phyloP scores from a whole-genome alignment of 768 basidiomycete genomes.

The Imleria badia region DNA sequence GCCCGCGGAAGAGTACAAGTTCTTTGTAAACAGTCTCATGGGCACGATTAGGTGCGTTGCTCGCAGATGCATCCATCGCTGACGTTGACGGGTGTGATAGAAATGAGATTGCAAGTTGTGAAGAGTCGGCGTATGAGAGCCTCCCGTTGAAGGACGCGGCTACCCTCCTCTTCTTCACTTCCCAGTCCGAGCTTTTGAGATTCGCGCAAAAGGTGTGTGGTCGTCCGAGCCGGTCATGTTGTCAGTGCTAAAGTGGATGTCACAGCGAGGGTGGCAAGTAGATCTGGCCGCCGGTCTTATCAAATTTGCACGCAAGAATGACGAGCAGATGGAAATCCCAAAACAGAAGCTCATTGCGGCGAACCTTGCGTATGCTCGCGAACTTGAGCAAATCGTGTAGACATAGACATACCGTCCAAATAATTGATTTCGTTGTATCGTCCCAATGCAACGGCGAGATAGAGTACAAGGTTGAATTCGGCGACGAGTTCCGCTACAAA shows the following conservation, averaged over 20 bases:
- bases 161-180: slow-evolving; percentile 88
- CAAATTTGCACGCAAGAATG: slow-evolving; percentile 76
- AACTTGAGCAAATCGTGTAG: slow-evolving; percentile 90
- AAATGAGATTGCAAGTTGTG: slow-evolving; percentile 96
- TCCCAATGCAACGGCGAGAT: not conserved
- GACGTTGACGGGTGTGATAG: slow-evolving; percentile 39
- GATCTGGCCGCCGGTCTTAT: slow-evolving; percentile 68
- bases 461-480: slow-evolving; percentile 10
- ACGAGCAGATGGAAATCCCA: slow-evolving; percentile 83
- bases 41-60: slow-evolving; percentile 79
- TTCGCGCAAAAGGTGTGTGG: slow-evolving; percentile 77
- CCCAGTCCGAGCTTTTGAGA: slow-evolving; percentile 72
- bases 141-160: slow-evolving; percentile 88
- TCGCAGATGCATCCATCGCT: not conserved
- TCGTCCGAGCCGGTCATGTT: not conserved
- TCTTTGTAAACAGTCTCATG: slow-evolving; percentile 92
- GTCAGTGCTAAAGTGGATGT: not conserved
- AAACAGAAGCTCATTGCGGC: slow-evolving; percentile 80
- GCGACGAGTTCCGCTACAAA: slow-evolving; percentile 20
- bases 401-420: slow-evolving; percentile 14
- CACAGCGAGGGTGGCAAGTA: slow-evolving; percentile 82
- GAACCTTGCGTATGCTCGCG: slow-evolving; percentile 77
- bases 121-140: slow-evolving; percentile 91
- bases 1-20: slow-evolving; percentile 91
- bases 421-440: not conserved